Base-by-base conservation (phyloP, 108 stramenopile genomes). In the Cyclotella sp. region DNA sequence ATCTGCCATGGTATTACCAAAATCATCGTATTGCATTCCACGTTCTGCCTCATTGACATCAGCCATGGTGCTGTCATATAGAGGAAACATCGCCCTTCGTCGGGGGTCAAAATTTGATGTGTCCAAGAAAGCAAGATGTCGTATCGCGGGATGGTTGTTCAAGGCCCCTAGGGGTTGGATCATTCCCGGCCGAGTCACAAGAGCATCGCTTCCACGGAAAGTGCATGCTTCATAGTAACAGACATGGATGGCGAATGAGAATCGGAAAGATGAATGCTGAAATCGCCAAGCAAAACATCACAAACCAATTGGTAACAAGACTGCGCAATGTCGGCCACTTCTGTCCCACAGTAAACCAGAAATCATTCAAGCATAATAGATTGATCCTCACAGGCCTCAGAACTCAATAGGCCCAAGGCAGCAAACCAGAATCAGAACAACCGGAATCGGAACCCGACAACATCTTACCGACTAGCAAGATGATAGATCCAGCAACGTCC, bases 401-500 rank as follows among this genome's bases (percentile, higher is more conserved):
- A 34, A 34, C 6, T 34, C 34, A 34, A 34, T 24, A 26, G 29
- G 24, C 49, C 16, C 51, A 29, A 30, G 9, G 16, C 3, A 27
- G 6, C 26, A 27, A 15, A 7, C 16, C 67, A 3, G 46, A 10
- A 28, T 49, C 44, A 19, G 12, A 24, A 21, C 54, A 0, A 41
- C 41, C 28, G 29, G 34, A 57, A 26, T 57, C 55, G 24, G 55
- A 57, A 57, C 55, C 55, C 24, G 12, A 1, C 24, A 21, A 42
- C 46, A 47, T 64, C 73, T 74, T 41, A 74, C 73, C 73, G 47
- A 74, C 49, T 55, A 64, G 21, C 53, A 74, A 55, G 21, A 52
- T 63, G 19, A 65, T 34, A n/a, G 63, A 52, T 53, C 73, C 73
- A 27, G 43, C 34, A 30, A 28, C 68, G 24, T 40, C 11, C 40